A percentile compares a stretch with the other conserved stretches of the same genome.
Evolutionary conservation across 352 stramenopile species (phyloP).

Genomic region (Phytophthora citricola): DNA sequence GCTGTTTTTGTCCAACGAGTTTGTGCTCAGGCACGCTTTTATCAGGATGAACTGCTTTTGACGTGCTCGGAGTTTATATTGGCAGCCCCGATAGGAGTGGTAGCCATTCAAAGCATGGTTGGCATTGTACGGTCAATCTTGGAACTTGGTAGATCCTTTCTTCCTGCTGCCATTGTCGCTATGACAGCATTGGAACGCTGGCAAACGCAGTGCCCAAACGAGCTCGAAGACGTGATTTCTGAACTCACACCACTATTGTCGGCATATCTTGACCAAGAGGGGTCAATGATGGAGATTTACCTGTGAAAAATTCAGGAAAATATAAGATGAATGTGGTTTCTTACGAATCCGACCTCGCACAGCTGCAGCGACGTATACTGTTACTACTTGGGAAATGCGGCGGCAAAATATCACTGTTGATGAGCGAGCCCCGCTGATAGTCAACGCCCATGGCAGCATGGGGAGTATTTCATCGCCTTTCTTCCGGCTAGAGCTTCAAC

Average conservation of each 20-base stretch:
- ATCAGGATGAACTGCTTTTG: slow-evolving; percentile 81
- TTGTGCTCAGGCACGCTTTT: slow-evolving; percentile 65
- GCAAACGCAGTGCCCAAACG: slow-evolving; percentile 36
- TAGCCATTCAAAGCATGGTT: slow-evolving; percentile 37
- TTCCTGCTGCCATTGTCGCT: slow-evolving; percentile 65
- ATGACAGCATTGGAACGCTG: slow-evolving; percentile 65
- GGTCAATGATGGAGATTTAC: slow-evolving; percentile 11
- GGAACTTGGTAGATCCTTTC: slow-evolving; percentile 66
- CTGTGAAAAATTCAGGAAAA: slow-evolving; percentile 13
- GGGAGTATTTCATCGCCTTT: slow-evolving; percentile 33
- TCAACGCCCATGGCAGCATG: slow-evolving; percentile 16
- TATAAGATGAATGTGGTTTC: slow-evolving; percentile 11
- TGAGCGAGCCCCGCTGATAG: slow-evolving; percentile 44
- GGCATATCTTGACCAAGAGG: slow-evolving; percentile 61
- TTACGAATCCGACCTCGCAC: slow-evolving; percentile 41
- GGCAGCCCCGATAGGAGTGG: slow-evolving; percentile 49
- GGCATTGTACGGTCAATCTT: slow-evolving; percentile 58
- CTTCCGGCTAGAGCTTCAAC: slow-evolving; percentile 52
- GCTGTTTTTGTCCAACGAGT: slow-evolving; percentile 51
- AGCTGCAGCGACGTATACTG: slow-evolving; percentile 70
- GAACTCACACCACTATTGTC: slow-evolving; percentile 55
- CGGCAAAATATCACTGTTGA: slow-evolving; percentile 50
- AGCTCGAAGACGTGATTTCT: slow-evolving; percentile 45
- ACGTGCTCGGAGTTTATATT: slow-evolving; percentile 68
- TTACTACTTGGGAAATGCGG: slow-evolving; percentile 62